Evolutionary conservation across 2,329 filamentous ascomycete genomes (phyloP), one percentile per base, ranked within the genome.

Genomic region (Fusarium odoratissimum): DNA sequence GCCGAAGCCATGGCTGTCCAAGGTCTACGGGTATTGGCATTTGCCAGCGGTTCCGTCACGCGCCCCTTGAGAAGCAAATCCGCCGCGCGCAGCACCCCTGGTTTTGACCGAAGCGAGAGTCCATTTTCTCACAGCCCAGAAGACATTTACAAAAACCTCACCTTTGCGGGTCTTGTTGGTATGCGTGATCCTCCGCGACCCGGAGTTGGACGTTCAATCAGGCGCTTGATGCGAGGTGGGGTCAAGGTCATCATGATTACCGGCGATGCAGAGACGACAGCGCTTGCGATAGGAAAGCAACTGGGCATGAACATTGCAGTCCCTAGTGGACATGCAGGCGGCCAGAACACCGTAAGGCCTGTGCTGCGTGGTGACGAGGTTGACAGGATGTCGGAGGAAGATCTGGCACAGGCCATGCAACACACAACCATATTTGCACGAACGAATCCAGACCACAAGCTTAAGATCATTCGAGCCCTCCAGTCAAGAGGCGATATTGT

Each of bases 231-330:
- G 92, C 91, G 94, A 54, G 96, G 96, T 60, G 95, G 95, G 42
- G 96, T 99, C 71, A 96, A 95, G 81, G 94, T 99, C 52, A 97
- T 99, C 76, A 99, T 99, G 96, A 98, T 99, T 75, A 99, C 96
- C 14, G 96, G 96, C 65, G 96, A 99, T 81, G 94, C 96, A 21
- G 95, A 98, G 80, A 94, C 94, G 3, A 99, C 96, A 6, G 96
- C 96, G 5, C 87, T 98, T 49, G 96, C 96, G 1, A 98, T 99
- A 79, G 96, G 94, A 35, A 94, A 90, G 82, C 95, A 97, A 79
- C 87, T 99, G n/a, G 96, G 96, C 44, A 99, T 99, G 94, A 91
- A 91, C 5, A 90, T 98, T 63, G 88, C 87, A 16, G 81, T 83
- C 60, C 85, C 85, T 72, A 88, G 83, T 68, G 88, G 82, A 69